Evolutionary conservation across 75 land plant species (phyloP).

Genomic region (Sequoia sempervirens): DNA sequence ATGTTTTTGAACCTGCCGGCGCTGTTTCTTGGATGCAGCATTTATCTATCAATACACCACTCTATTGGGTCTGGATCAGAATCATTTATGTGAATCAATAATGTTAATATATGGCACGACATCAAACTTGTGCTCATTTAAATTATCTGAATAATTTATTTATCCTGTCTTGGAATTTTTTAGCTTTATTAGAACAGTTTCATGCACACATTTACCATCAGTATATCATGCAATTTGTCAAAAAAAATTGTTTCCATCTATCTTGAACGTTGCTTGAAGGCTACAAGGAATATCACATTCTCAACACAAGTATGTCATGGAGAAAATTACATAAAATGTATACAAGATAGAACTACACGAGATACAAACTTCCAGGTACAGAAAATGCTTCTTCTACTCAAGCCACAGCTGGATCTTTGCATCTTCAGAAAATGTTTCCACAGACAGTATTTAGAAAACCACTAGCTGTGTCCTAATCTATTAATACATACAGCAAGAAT

Average conservation of each 20-base stretch:
- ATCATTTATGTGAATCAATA: not conserved
- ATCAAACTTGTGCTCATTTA: not conserved
- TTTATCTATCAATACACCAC: not conserved
- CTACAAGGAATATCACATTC: not conserved
- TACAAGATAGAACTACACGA: not conserved
- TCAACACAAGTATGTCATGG: not conserved
- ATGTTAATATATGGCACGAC: no score
- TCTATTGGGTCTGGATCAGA: not conserved
- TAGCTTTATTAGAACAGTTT: not conserved
- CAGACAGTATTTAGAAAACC: not conserved
- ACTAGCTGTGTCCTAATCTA: not conserved
- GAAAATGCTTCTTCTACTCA: not conserved
- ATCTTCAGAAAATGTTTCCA: constrained; percentile 2
- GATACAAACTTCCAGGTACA: not conserved
- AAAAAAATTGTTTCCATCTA: not conserved
- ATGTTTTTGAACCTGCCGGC: not conserved
- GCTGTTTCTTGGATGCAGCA: not conserved
- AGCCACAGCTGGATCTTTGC: not conserved
- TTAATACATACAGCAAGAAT: not conserved
- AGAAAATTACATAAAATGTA: not conserved
- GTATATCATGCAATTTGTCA: not conserved
- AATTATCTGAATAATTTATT: not conserved
- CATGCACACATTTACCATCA: not conserved
- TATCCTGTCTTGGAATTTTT: not conserved
- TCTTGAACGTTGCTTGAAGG: not conserved